A percentile compares a stretch with the other conserved stretches of the same genome.
phyloP scores from a whole-genome alignment of 768 basidiomycete species.

The Astraeus odoratus region DNA sequence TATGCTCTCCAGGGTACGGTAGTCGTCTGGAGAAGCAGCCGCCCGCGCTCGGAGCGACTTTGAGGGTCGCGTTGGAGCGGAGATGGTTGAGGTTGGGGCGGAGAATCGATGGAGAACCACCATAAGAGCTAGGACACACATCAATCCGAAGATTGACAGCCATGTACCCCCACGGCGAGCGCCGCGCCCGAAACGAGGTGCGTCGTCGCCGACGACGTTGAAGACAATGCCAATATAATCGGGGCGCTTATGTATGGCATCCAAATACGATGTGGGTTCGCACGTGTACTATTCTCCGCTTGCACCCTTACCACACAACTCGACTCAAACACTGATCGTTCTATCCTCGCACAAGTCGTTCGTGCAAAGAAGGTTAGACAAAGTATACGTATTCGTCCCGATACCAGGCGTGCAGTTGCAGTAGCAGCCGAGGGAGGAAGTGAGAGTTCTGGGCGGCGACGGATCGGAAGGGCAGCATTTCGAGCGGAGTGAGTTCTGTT shows the following conservation, averaged over 20 bases:
- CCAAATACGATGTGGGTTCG: conserved; percentile 26
- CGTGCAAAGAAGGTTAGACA: conserved; percentile 9
- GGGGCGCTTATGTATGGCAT: conserved; percentile 21
- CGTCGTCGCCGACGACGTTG: conserved; percentile 12
- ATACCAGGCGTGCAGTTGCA: conserved; percentile 6
- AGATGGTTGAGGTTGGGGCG: conserved; percentile 28
- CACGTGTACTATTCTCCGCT: conserved; percentile 26
- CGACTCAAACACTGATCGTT: conserved; percentile 7
- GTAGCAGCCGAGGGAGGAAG: conserved; percentile 11
- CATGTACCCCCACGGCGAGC: conserved; percentile 14
- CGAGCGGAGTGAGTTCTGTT: conserved; percentile 29
- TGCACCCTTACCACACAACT: conserved; percentile 22
- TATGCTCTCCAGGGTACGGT: not conserved
- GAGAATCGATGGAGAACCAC: conserved; percentile 19
- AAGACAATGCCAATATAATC: conserved; percentile 2
- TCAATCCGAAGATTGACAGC: conserved; percentile 13
- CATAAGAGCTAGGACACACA: conserved; percentile 9
- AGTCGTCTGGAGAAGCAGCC: not conserved
- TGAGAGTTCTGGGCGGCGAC: conserved; percentile 31
- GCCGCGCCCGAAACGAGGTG: not conserved
- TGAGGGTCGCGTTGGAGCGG: conserved; percentile 32
- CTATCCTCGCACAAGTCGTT: conserved; percentile 1
- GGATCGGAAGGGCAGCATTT: conserved; percentile 32
- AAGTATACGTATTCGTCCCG: conserved; percentile 6
- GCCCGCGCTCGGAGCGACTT: too few species aligned